Percentiles rank a stretch among this genome's conserved stretches.
Evolutionary conservation across 2,329 filamentous ascomycete species (phyloP).

Genomic region (Tetracladium maxilliforme): DNA sequence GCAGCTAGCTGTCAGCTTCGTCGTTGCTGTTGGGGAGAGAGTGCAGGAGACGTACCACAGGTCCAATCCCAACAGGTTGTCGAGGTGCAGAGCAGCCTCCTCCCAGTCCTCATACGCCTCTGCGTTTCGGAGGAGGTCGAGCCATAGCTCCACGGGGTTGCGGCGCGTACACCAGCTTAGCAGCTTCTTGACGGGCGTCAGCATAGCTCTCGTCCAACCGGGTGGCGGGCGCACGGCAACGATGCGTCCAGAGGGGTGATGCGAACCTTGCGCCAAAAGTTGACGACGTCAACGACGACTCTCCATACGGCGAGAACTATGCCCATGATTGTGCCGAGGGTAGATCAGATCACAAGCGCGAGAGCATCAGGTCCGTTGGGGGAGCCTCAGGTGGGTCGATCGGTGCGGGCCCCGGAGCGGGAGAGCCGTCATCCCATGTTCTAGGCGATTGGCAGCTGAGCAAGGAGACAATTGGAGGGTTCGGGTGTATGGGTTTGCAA

Average conservation of each 20-base stretch:
- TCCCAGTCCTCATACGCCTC: constrained; percentile 76
- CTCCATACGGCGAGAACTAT: constrained; percentile 34
- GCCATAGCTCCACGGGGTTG: constrained; percentile 48
- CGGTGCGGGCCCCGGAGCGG: too few relatives aligned
- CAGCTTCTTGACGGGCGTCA: constrained; percentile 38
- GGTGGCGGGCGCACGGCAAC: not conserved
- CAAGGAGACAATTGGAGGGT: too few relatives aligned
- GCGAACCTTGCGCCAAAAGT: constrained; percentile 47
- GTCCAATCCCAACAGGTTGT: constrained; percentile 67
- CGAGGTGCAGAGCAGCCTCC: constrained; percentile 68
- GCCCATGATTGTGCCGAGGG: constrained; percentile 5
- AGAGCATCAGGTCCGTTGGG: too few relatives aligned
- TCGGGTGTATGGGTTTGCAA: too few relatives aligned
- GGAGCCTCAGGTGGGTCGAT: too few relatives aligned
- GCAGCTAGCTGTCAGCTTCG: constrained; percentile 3
- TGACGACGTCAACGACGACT: constrained; percentile 43
- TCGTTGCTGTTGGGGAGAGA: constrained; percentile 1
- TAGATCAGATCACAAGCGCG: too few relatives aligned
- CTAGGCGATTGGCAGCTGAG: too few relatives aligned
- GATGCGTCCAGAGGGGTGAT: constrained; percentile 1
- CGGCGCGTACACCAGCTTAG: constrained; percentile 51
- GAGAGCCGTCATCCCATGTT: too few relatives aligned
- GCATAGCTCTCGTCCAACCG: constrained; percentile 2
- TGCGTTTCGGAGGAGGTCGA: constrained; percentile 50
- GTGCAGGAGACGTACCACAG: constrained; percentile 42